These are phyloP conservation scores for Pezicula rhizophila DNA, from an alignment of 2,329 filamentous ascomycete genomes.

Conservation along the genomic window DNA sequence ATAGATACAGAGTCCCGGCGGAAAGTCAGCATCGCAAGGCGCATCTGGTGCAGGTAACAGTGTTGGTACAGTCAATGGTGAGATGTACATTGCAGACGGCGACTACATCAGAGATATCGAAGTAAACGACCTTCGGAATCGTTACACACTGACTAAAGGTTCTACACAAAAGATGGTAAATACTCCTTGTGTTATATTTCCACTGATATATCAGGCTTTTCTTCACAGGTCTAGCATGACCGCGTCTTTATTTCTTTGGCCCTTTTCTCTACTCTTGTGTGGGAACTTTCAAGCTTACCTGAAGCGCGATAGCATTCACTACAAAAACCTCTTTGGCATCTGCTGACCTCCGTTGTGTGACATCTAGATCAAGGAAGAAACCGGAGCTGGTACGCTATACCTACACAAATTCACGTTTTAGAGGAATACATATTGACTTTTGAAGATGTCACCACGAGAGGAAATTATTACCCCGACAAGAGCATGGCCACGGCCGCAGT, in stretches of 20 bases:
- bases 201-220: slow-evolving; percentile 56
- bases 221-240: slow-evolving; percentile 28
- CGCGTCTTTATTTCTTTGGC: slow-evolving; percentile 24
- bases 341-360: slow-evolving; percentile 88
- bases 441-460: slow-evolving; percentile 97
- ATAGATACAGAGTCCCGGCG: slow-evolving; percentile 16
- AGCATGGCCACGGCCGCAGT: slow-evolving; percentile 92
- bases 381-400: slow-evolving; percentile 93
- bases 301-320: slow-evolving; percentile 59
- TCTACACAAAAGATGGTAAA: slow-evolving; percentile 99
- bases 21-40: slow-evolving; percentile 23
- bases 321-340: slow-evolving; percentile 69
- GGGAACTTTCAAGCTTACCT: slow-evolving; percentile 65
- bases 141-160: slow-evolving; percentile 94
- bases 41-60: slow-evolving; percentile 29
- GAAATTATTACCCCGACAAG: slow-evolving; percentile 95
- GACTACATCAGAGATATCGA: slow-evolving; percentile 99
- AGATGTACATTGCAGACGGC: slow-evolving; percentile 91
- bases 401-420: slow-evolving; percentile 32
- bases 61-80: slow-evolving; percentile 60
- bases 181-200: slow-evolving; percentile 60
- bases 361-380: slow-evolving; percentile 99
- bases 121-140: slow-evolving; percentile 95
- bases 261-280: slow-evolving; percentile 38
- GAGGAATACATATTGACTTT: slow-evolving; percentile 48